Evolutionary conservation across 176 grass and related monocot species (phyloP), one percentile per base, ranked within the genome.

Genomic region (Saccharum spontaneum): DNA sequence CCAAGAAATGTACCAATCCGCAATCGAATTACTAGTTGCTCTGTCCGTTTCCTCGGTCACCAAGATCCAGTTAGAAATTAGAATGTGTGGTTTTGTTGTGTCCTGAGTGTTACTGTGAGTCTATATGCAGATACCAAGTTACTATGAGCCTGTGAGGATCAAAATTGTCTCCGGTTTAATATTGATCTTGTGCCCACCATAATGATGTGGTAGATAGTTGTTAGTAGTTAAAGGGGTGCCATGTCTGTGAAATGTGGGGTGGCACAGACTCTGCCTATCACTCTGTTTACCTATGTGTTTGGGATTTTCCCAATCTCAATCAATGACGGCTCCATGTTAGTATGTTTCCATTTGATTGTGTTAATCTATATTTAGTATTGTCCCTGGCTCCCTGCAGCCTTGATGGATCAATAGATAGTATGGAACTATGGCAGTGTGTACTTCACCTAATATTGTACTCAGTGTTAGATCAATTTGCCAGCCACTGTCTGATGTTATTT

Each of bases 41-140:
- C 26, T 78, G 62, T 78, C 62, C 8, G 1, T 38, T 50, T 76
- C 14, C 7, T 63, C 17, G 22, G 3, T 22, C 52, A 22, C n/a
- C 67, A 80, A 84, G 84, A 90, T 87, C 76, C 61, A 34, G 28
- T 79, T 38, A 43, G 2, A 71, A 34, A 38, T 38, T 38, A 38
- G 39, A 40, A 15, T 2, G 43, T 85, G 60, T 60, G 33, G 17
- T 66, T 44, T 62, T 59, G 37, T 4, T 36, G 10, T 17, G 63
- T 37, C 22, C 36, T 43, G 15, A 24, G 8, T 80, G 70, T 30
- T 37, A 37, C 36, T 37, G 50, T 37, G 15, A 52, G 60, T 43
- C 20, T 6, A 13, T 44, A 44, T 44, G 39, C 5, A n/a, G 39
- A 71, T 38, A 69, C 66, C 17, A 69, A 36, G 49, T 23, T 80